Base-by-base conservation (phyloP, 2,329 filamentous ascomycete species). In the Epichloe coenophiala region DNA sequence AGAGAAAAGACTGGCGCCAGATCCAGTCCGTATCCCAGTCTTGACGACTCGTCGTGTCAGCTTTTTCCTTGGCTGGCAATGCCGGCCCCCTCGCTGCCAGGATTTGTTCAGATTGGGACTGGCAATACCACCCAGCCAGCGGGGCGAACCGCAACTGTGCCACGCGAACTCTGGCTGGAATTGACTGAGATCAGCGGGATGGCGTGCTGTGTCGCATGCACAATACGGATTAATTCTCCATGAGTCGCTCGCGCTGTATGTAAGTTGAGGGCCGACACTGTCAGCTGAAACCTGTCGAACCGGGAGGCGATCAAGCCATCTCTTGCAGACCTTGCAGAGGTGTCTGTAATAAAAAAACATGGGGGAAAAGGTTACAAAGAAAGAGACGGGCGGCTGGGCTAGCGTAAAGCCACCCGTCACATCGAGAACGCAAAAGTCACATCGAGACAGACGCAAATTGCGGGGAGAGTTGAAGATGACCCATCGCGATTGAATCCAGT, bases 131-230 rank as follows among this genome's bases (percentile, higher is more conserved):
- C 45, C 36, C 38, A 17, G 39, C 39, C 49, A 19, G 43, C 47
- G 49, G 43, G 45, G 35, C 47, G 49, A 47, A 48, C 27, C 49
- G 47, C 44, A 17, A 21, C 23, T 38, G 17, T 43, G 44, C 43
- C 44, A 31, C 44, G 47, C 27, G 38, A 35, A 27, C n/a, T 17
- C 17, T 41, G 17, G 36, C 31, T 40, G 19, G 4, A 38, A 23
- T 47, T 35, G 38, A 42, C 46, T 42, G 8, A 36, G 42, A 46
- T 41, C 17, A n/a, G 37, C 38, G 31, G 21, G 23, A 52, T 47
- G 51, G 47, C 43, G 47, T 44, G 51, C 9, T 36, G n/a, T 8
- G 35, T 40, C 27, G 27, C 27, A 31, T 38, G 36, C 12, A 13
- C n/a, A 15, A n/a, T n/a, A n/a, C n/a, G n/a, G n/a, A n/a, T n/a